These are phyloP conservation scores for Astragalus membranaceus DNA, from an alignment of 306 rosid genomes.

Conservation along the genomic window DNA sequence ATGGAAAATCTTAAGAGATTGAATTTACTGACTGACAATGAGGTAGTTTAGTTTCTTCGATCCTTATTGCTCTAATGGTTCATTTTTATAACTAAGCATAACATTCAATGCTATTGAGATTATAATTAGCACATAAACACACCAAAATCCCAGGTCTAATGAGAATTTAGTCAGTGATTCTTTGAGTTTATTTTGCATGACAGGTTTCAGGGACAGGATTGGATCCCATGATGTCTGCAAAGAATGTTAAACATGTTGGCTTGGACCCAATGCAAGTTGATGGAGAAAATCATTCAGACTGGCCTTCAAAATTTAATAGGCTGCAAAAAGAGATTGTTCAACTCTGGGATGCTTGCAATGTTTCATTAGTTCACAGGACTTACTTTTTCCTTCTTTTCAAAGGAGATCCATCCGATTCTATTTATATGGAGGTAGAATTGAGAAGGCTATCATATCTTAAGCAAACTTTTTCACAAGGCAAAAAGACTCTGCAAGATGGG, in stretches of 20 bases:
- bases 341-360: slow-evolving; percentile 80
- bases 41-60: slow-evolving; percentile 34
- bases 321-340: slow-evolving; percentile 71
- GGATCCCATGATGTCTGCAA: slow-evolving; percentile 16
- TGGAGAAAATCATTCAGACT: slow-evolving; percentile 45
- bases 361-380: slow-evolving; percentile 89
- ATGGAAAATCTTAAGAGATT: slow-evolving; percentile 15
- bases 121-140: not conserved
- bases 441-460: slow-evolving; percentile 72
- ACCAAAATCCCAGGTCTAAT: slow-evolving; percentile 7
- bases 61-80: not conserved
- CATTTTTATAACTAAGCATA: not conserved
- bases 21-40: slow-evolving; percentile 31
- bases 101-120: not conserved
- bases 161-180: slow-evolving; percentile 3
- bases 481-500: slow-evolving; percentile 55
- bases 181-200: slow-evolving; percentile 9
- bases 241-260: slow-evolving; percentile 60
- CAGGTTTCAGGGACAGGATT: slow-evolving; percentile 43
- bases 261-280: slow-evolving; percentile 63
- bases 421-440: slow-evolving; percentile 84
- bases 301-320: slow-evolving; percentile 75
- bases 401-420: slow-evolving; percentile 76
- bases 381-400: slow-evolving; percentile 80
- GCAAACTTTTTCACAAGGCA: slow-evolving; percentile 49